Evolutionary conservation across 2,329 filamentous ascomycete genomes (phyloP), one percentile per base, ranked within the genome.

Genomic region (Shiraia sp.): DNA sequence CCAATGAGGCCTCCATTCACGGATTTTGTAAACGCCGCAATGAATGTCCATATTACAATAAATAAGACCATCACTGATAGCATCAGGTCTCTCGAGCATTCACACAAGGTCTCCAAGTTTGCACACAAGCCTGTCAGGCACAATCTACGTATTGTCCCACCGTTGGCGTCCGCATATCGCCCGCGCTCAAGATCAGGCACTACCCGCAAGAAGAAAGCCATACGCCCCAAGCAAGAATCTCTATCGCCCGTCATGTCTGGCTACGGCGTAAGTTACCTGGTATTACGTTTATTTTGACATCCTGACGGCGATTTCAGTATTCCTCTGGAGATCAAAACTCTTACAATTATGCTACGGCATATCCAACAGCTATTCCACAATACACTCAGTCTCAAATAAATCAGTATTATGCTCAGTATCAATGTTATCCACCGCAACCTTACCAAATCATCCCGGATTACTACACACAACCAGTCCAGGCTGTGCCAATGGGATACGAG

Each of bases 351-450:
- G 26, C 46, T 12, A 38, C 51, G 5, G 26, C 36, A 1, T 59
- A 61, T 27, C 38, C 43, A 36, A 17, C 41, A 15, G 24, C 38
- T 10, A 46, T 61, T 34, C 60, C 60, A 17, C 59, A 64, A 27
- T 67, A 66, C 45, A 67, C 63, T 7, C 61, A 65, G 25, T 44
- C 60, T 10, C 62, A 66, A 29, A 52, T 67, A 36, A 49, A 58
- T 23, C 43, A 53, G 25, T 64, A 66, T 41, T 62, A 60, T 35
- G 50, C 54, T 27, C 58, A 63, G 34, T 66, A 64, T 40, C 53
- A 59, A 31, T 53, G 50, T 39, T 64, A 61, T 30, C 63, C 62
- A 23, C 51, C 57, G 25, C 55, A 62, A 32, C 56, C 63, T 7
- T 62, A 63, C 29, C 45, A 55, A 7, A 42, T 62, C 16, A 47